Percentiles rank a stretch among this genome's conserved stretches.
phyloP scores from a whole-genome alignment of 495 filamentous ascomycete genomes.

The Xylaria grammica region DNA sequence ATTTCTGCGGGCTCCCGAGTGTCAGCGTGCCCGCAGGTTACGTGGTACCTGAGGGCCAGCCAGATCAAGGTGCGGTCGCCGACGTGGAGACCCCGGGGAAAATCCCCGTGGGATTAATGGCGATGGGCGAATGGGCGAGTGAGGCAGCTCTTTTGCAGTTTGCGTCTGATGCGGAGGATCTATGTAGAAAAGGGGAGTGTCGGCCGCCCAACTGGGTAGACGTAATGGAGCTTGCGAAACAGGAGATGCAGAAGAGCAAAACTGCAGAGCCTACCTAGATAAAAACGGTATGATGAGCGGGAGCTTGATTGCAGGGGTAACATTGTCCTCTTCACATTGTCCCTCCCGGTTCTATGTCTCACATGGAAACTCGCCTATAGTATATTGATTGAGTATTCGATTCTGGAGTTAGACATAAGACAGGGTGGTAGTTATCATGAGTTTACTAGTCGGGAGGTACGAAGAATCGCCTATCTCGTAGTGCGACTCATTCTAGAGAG shows the following conservation, averaged over 20 bases:
- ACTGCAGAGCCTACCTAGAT: background rate
- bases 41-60: constrained; percentile 36
- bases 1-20: constrained; percentile 77
- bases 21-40: constrained; percentile 75
- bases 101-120: constrained; percentile 82
- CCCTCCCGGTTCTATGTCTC: no score
- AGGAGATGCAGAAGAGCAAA: background rate
- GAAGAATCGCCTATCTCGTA: no score
- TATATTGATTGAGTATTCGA: no score
- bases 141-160: constrained; percentile 75
- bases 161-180: constrained; percentile 65
- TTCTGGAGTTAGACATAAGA: no score
- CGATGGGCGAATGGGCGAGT: constrained; percentile 78
- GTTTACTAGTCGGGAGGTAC: no score
- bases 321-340: background rate
- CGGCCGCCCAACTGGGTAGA: constrained; percentile 6
- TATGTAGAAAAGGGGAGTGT: background rate
- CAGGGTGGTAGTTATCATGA: no score
- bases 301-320: no score
- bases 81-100: constrained; percentile 45
- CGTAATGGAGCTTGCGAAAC: constrained; percentile 1
- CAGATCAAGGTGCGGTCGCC: constrained; percentile 32
- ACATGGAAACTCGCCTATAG: no score
- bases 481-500: no score
- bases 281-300: background rate